These are phyloP conservation scores for Myxozyma nipponensis DNA, from an alignment of 805 yeast species.

Conservation along the genomic window DNA sequence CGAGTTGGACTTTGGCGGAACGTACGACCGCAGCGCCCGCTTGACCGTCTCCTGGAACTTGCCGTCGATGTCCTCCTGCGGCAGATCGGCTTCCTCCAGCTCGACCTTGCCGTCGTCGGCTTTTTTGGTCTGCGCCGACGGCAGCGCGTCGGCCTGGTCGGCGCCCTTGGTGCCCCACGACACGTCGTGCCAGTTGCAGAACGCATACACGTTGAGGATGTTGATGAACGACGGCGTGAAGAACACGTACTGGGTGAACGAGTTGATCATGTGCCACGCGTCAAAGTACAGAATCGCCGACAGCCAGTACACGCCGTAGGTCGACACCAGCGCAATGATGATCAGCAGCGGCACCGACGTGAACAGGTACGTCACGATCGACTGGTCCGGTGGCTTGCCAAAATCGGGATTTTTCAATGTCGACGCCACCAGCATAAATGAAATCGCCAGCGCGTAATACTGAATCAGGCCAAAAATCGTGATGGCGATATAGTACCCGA, in stretches of 20 bases:
- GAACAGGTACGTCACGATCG: slow-evolving; percentile 33
- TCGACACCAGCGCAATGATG: slow-evolving; percentile 57
- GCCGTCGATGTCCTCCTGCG: slow-evolving; percentile 51
- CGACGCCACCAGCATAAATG: slow-evolving; percentile 54
- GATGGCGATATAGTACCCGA: slow-evolving; percentile 51
- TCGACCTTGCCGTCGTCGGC: slow-evolving; percentile 53
- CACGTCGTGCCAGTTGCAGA: slow-evolving; percentile 67
- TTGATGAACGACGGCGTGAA: slow-evolving; percentile 52
- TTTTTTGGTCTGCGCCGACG: slow-evolving; percentile 47
- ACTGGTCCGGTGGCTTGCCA: slow-evolving; percentile 31
- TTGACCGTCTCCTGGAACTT: slow-evolving; percentile 46
- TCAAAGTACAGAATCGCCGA: slow-evolving; percentile 58
- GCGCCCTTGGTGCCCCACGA: slow-evolving; percentile 77
- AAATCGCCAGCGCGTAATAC: slow-evolving; percentile 56
- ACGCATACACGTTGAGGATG: slow-evolving; percentile 61
- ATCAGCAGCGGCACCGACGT: slow-evolving; percentile 46
- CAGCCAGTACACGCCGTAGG: slow-evolving; percentile 58
- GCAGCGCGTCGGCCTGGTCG: slow-evolving; percentile 50
- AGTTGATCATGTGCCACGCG: slow-evolving; percentile 53
- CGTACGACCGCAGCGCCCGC: slow-evolving; percentile 51
- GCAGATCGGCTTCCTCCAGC: slow-evolving; percentile 49
- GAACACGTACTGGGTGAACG: slow-evolving; percentile 45
- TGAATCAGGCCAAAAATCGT: slow-evolving; percentile 57
- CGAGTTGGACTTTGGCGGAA: slow-evolving; percentile 37
- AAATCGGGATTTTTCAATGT: slow-evolving; percentile 43